Evolutionary conservation across 139 green algal genomes (phyloP).

Genomic region (Trebouxia sp.): DNA sequence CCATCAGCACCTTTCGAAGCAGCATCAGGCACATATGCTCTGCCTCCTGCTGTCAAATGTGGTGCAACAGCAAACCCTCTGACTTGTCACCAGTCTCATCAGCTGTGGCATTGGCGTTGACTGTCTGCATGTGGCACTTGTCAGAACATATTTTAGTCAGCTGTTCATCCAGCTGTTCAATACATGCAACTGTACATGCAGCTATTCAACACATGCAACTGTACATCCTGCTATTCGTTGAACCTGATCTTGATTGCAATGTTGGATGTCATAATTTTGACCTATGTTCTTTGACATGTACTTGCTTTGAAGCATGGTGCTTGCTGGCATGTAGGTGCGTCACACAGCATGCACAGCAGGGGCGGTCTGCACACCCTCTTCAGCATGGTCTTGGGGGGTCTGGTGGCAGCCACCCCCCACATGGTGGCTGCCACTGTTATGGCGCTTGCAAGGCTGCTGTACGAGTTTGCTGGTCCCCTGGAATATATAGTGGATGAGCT

Average conservation of each 20-base stretch:
- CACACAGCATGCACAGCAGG: conserved; percentile 12
- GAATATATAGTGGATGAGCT: conserved; percentile 57
- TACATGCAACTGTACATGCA: no score
- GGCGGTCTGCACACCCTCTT: conserved; percentile 79
- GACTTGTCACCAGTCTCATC: neutral
- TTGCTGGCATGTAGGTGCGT: neutral
- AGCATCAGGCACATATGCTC: conserved; percentile 12
- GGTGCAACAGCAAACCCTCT: conserved; percentile 9
- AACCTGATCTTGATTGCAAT: no score
- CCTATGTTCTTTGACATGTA: neutral
- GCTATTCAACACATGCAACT: no score
- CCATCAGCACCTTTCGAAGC: conserved; percentile 15
- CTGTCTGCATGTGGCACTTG: neutral
- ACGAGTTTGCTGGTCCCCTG: conserved; percentile 82
- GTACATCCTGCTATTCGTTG: no score
- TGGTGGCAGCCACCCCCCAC: conserved; percentile 78
- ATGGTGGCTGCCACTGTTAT: conserved; percentile 84
- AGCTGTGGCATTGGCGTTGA: conserved; percentile 19
- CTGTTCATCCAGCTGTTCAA: no score
- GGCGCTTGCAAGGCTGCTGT: conserved; percentile 89
- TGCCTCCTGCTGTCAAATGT: conserved; percentile 24
- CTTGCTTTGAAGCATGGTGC: neutral
- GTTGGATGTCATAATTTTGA: no score
- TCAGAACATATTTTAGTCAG: no score
- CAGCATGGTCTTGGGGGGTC: conserved; percentile 78